Evolutionary conservation across 1,284 basidiomycete genomes (phyloP), one percentile per base, ranked within the genome.

Genomic region (Rhodotorula sp.): DNA sequence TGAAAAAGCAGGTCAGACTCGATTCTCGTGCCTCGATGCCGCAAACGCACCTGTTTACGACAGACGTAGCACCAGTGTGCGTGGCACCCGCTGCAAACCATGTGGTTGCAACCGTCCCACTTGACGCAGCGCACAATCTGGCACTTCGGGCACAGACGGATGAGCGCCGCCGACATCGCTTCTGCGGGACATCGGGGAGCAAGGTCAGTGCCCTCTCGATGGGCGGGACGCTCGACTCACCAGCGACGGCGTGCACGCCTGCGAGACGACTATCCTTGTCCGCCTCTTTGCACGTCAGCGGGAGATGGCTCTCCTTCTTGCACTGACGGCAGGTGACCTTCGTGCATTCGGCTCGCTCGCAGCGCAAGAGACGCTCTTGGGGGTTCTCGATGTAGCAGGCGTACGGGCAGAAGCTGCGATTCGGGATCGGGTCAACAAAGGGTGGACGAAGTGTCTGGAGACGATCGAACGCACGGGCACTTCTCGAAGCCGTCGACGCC

Each of bases 361-460:
- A 78, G 5, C 59, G 54, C 62, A 77, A 73, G 13, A 77, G 67
- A 19, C 71, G 64, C 49, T 78, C 77, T 47, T 72, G 39, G 27
- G 65, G 59, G 61, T 77, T 76, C n/a, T 77, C 77, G 55, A 77
- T 74, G 47, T 70, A 66, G 48, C 59, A 59, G 11, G 72, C 76
- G 48, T 66, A 77, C 20, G 72, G 69, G 62, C 77, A 78, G 44
- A 67, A 72, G 9, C 70, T 72, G 60, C 29, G 2, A 2, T 1
- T 2, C 6, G 15, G 24, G 1, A 17, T 24, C 27, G 5, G 13
- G 19, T 24, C 1, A 13, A 1, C 20, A n/a, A 19, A 17, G 20
- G 8, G 24, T 13, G 4, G 34, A 27, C 15, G 0, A 7, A 29
- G 11, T 11, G 20, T n/a, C 20, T 2, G 11, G 20, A 29, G 36